Evolutionary conservation across 2,329 filamentous ascomycete species (phyloP).

Genomic region (Penicillium crustosum): DNA sequence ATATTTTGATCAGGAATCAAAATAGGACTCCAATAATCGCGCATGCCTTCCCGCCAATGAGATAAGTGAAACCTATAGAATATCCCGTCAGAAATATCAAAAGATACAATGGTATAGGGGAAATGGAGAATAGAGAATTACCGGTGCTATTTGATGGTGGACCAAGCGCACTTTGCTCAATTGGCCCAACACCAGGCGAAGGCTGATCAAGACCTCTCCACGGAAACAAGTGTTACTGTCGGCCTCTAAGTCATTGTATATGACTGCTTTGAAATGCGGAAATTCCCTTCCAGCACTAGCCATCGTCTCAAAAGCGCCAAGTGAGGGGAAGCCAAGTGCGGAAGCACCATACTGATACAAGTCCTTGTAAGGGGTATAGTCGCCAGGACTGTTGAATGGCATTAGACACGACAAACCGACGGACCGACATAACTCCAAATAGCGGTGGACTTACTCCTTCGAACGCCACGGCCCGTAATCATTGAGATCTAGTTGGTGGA

Average conservation of each 20-base stretch:
- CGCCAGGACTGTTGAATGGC: rapidly evolving
- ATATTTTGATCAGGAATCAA: not conserved
- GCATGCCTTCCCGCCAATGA: not conserved
- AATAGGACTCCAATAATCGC: not conserved
- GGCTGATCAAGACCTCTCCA: not conserved
- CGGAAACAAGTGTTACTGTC: not conserved
- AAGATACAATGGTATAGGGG: rapidly evolving
- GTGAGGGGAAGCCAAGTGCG: not conserved
- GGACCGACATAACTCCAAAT: not conserved
- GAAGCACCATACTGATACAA: rapidly evolving
- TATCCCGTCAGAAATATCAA: not conserved
- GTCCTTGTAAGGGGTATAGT: not conserved
- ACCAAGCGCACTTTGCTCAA: not conserved
- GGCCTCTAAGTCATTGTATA: not conserved
- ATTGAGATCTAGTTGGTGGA: not conserved
- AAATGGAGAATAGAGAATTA: not conserved
- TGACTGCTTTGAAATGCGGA: not conserved
- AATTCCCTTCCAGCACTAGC: not conserved
- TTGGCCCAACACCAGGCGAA: not conserved
- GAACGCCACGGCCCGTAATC: not conserved
- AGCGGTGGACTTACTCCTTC: not conserved
- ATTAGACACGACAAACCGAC: not conserved
- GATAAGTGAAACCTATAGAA: not conserved
- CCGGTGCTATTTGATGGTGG: not conserved
- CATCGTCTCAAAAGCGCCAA: not conserved